Base-by-base conservation (phyloP, 306 rosid genomes). In the Canavalia ensiformis region DNA sequence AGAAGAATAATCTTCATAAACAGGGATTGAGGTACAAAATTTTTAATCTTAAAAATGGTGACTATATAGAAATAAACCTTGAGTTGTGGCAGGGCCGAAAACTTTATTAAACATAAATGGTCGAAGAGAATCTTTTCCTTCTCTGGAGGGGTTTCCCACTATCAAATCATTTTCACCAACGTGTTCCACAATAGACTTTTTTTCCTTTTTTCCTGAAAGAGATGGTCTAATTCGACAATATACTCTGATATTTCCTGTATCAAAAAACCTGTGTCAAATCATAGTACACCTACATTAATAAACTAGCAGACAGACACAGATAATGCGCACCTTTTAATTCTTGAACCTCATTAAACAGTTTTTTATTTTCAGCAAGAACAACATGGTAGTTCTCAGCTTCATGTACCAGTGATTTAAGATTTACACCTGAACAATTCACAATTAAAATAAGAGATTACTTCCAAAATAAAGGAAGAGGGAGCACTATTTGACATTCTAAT, bases 171-270 rank as follows among this genome's bases (percentile, higher is more conserved):
- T 76, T 44, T 87, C 86, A 64, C 86, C 85, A 29, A 75, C 52
- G 78, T 74, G 85, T 35, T 84, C 84, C 35, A 87, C 77, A 69
- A 84, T 75, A 45, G 82, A 75, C 11, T 85, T 31, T 75, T 79
- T 81, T 77, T 87, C 86, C 79, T 58, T 81, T 35, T 66, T 82
- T 11, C 78, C 86, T 0, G 64, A 5, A 64, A 63, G 63, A 79
- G 78, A 89, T 8, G 95, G 95, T 68, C 80, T 81, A 34, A 88
- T 75, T 79, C 94, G 86, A 84, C 94, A 90, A 74, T 81, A 90
- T 67, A 90, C 92, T 75, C 92, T 84, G 80, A 90, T 88, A 78
- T 90, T 90, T 86, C 94, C 94, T 90, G 81, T 11, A 77, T 76
- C 42, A 39, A 30, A 74, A 73, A 29, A 52, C 42, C n/a, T 0